Conservation (phyloP, 345 rosid species). For the thale cress (Arabidopsis thaliana) region TAIR10.1 NC_003070.9:17827001-17827500, state of each 20-base stretch:
- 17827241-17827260: not conserved
- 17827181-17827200: not conserved
- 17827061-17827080: conserved; percentile 6
- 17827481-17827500: not conserved
- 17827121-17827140: conserved; percentile 14
- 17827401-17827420: not conserved
- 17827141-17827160: conserved; percentile 3
- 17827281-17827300: not conserved
- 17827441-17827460: not conserved
- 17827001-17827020: not conserved
- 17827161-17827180: not conserved
- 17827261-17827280: not conserved
- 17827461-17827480: not conserved
- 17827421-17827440: not conserved
- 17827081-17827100: conserved; percentile 12
- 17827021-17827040: not conserved
- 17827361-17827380: not conserved
- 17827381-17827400: not conserved
- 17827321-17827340: not conserved
- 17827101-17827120: not conserved
- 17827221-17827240: not conserved
- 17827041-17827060: not conserved
- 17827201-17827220: not conserved
- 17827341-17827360: not conserved
- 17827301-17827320: not conserved